A percentile compares a stretch with the other conserved stretches of the same genome.
Evolutionary conservation across 352 stramenopile species (phyloP).

Genomic region (Globisporangium alternatum): DNA sequence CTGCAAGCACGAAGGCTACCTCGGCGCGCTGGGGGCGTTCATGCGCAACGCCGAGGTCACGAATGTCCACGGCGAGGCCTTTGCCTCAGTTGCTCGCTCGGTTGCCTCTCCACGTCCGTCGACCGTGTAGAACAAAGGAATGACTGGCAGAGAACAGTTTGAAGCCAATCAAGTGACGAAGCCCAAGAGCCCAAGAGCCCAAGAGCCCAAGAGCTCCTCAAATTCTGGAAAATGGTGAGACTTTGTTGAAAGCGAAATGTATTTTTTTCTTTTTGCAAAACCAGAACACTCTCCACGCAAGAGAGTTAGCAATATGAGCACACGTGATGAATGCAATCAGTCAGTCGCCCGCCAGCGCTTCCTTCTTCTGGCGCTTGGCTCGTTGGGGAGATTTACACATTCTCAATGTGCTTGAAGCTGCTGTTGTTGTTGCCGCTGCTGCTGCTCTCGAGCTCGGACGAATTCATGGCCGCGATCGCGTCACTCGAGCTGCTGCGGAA

Average conservation of each 20-base stretch:
- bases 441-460: conserved; percentile 31
- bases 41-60: conserved; percentile 81
- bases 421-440: conserved; percentile 15
- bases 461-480: conserved; percentile 19
- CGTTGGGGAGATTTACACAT: conserved; percentile 28
- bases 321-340: neutral
- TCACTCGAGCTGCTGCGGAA: conserved; percentile 46
- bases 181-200: neutral
- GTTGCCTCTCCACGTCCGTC: conserved; percentile 16
- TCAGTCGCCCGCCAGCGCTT: neutral
- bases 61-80: conserved; percentile 64
- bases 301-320: neutral
- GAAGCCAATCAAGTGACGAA: neutral
- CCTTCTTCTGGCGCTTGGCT: neutral
- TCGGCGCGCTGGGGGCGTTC: conserved; percentile 97
- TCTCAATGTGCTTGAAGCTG: conserved; percentile 76
- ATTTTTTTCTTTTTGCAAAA: conserved; percentile 13
- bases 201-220: neutral
- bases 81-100: conserved; percentile 39
- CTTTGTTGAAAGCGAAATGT: conserved; percentile 1
- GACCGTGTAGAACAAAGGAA: neutral
- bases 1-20: conserved; percentile 97
- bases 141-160: neutral
- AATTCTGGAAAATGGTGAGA: neutral
- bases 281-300: neutral